phyloP scores from a whole-genome alignment of 2,329 filamentous ascomycete species.

The Trichoderma simmonsii region DNA sequence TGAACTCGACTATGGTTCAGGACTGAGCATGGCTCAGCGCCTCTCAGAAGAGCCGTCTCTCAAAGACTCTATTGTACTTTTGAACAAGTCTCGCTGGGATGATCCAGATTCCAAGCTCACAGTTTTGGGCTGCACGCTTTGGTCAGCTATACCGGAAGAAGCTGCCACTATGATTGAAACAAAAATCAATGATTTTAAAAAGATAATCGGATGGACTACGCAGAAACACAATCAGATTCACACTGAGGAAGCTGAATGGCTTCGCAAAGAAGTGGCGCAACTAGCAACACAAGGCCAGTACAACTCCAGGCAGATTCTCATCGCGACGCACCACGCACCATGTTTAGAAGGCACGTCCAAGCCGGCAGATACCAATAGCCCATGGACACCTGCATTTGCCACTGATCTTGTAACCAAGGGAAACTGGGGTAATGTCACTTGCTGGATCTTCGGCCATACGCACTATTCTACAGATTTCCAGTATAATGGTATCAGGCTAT shows the following conservation, averaged over 20 bases:
- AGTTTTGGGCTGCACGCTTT: neutral
- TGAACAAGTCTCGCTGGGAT: neutral
- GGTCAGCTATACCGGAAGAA: neutral
- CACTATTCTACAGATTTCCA: neutral
- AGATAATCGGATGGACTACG: neutral
- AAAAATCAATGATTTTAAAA: neutral
- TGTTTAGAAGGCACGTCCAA: neutral
- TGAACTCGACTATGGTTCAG: neutral
- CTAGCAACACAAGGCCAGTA: neutral
- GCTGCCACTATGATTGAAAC: neutral
- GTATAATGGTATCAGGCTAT: neutral
- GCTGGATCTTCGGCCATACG: neutral
- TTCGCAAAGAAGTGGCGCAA: neutral
- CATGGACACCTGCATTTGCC: neutral
- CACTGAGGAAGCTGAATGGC: neutral
- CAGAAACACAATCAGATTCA: neutral
- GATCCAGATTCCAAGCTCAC: neutral
- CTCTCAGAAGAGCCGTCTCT: neutral
- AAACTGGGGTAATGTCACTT: neutral
- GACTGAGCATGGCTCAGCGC: neutral
- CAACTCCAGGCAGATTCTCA: neutral
- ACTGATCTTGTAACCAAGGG: neutral
- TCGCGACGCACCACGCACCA: neutral
- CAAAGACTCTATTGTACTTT: neutral
- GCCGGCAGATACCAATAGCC: neutral